Conservation (phyloP, 2,329 filamentous ascomycete genomes). For the Ambrosiella beaveri region DNA sequence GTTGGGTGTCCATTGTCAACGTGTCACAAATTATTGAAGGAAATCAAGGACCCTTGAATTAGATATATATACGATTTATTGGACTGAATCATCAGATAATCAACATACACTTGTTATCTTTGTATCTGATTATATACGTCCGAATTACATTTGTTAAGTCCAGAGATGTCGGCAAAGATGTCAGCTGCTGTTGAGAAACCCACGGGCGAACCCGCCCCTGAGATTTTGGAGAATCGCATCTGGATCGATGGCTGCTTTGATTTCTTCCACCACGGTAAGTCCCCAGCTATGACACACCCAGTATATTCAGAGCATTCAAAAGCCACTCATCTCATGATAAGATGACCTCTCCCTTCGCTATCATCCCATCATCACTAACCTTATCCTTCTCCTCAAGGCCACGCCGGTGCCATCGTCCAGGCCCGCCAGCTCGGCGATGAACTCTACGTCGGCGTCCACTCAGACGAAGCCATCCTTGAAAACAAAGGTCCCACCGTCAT, state of each 20-base stretch:
- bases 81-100: neutral
- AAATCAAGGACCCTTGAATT: neutral
- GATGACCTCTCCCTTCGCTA: neutral
- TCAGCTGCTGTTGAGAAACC: constrained; percentile 16
- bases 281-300: no score
- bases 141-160: neutral
- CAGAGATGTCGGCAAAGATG: constrained; percentile 1
- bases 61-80: neutral
- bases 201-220: constrained; percentile 32
- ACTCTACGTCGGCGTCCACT: constrained; percentile 84
- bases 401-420: constrained; percentile 93
- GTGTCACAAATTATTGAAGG: neutral
- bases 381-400: constrained; percentile 38
- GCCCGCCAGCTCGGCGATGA: constrained; percentile 79
- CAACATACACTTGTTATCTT: neutral
- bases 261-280: constrained; percentile 85
- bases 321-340: no score
- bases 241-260: constrained; percentile 99
- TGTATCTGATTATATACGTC: neutral
- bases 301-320: no score
- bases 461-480: constrained; percentile 83
- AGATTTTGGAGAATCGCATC: constrained; percentile 53
- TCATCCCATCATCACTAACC: neutral
- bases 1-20: neutral
- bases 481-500: constrained; percentile 98